These are phyloP conservation scores for Alopecurus myosuroides DNA, from an alignment of 176 grass and related monocot species.

Conservation along the genomic window DNA sequence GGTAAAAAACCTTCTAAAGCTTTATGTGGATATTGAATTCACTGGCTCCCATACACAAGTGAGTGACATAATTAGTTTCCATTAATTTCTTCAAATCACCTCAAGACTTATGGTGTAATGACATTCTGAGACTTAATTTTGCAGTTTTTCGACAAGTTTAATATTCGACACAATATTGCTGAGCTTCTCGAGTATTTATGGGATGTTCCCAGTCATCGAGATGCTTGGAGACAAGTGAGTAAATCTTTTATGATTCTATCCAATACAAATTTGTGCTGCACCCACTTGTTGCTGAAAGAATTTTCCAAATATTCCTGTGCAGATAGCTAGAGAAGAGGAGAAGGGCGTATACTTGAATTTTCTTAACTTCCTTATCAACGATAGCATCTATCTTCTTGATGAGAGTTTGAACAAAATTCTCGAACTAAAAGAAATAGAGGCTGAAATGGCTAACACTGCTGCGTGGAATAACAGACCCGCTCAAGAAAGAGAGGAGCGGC, in stretches of 20 bases:
- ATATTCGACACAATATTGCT: slow-evolving; percentile 94
- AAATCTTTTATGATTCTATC: slow-evolving; percentile 3
- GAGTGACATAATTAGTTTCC: slow-evolving; percentile 7
- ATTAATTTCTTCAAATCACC: neutral
- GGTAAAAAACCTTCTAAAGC: slow-evolving; percentile 89
- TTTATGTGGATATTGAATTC: slow-evolving; percentile 99
- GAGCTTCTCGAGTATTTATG: slow-evolving; percentile 97
- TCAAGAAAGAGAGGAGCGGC: slow-evolving; percentile 94
- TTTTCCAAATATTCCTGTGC: slow-evolving; percentile 11
- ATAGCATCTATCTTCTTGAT: slow-evolving; percentile 99
- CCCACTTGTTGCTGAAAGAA: slow-evolving; percentile 9
- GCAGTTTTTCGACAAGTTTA: slow-evolving; percentile 98
- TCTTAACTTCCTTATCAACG: slow-evolving; percentile 94
- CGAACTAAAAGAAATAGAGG: slow-evolving; percentile 94
- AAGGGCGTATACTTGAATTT: slow-evolving; percentile 98
- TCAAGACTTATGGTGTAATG: slow-evolving; percentile 7
- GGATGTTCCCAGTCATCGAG: slow-evolving; percentile 89
- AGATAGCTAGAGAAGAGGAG: slow-evolving; percentile 94
- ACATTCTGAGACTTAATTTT: slow-evolving; percentile 30
- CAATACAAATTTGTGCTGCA: neutral
- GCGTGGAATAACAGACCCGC: slow-evolving; percentile 73
- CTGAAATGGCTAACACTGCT: slow-evolving; percentile 76
- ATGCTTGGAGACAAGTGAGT: slow-evolving; percentile 82
- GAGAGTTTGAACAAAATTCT: slow-evolving; percentile 99
- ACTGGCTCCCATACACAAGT: slow-evolving; percentile 97